Conservation (phyloP, 1,284 basidiomycete species). For the Rhodotorula sp. region DNA sequence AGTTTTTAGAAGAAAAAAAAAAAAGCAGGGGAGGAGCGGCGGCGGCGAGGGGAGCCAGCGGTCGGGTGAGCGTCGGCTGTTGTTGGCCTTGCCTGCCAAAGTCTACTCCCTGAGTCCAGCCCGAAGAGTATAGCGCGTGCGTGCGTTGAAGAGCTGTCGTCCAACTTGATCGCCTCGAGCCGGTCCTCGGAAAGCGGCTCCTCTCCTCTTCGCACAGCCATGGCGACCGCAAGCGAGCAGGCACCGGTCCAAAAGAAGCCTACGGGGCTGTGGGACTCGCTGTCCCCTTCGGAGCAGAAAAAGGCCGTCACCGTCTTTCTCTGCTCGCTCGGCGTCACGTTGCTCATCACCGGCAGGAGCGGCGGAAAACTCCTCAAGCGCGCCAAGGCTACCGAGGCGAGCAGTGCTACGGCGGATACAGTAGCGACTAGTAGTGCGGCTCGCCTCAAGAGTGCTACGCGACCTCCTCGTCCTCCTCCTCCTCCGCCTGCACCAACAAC, state of each 20-base stretch:
- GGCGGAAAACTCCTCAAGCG: conserved; percentile 37
- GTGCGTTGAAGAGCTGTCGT: no score
- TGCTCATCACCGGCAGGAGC: conserved; percentile 44
- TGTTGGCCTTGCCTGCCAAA: no score
- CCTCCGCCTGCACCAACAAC: neutral
- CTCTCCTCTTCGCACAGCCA: no score
- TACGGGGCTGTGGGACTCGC: conserved; percentile 9
- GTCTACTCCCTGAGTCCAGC: no score
- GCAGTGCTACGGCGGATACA: conserved; percentile 1
- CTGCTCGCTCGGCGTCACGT: conserved; percentile 39
- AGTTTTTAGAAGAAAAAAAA: no score
- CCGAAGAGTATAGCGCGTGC: no score
- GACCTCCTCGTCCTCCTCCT: conserved; percentile 9
- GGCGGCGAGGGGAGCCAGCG: no score
- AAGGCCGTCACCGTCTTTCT: conserved; percentile 42
- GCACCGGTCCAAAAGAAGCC: neutral
- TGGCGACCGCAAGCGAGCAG: neutral
- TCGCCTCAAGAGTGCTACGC: neutral
- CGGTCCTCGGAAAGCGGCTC: no score
- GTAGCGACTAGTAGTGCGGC: neutral
- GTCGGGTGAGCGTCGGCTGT: no score
- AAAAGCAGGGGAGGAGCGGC: no score
- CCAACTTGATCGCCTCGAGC: no score
- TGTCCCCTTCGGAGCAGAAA: conserved; percentile 28
- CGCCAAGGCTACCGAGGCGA: conserved; percentile 12